Evolutionary conservation across 2,329 filamentous ascomycete species (phyloP).

Genomic region (Byssothecium circinans): DNA sequence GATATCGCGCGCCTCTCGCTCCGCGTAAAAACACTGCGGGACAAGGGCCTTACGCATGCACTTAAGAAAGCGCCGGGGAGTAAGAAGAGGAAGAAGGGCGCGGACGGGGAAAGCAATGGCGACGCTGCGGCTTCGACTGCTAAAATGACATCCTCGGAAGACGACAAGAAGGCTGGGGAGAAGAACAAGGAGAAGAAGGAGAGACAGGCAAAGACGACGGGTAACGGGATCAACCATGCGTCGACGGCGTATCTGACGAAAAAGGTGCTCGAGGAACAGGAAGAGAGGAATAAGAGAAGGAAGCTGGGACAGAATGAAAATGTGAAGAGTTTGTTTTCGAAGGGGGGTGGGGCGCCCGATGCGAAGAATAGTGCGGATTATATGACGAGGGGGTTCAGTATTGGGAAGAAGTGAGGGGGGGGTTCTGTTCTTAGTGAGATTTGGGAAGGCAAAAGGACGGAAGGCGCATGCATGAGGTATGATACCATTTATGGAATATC

Average conservation of each 20-base stretch:
- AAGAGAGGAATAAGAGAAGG: slow-evolving; percentile 75
- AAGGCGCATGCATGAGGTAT: neutral
- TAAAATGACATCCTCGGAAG: slow-evolving; percentile 17
- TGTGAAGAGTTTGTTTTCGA: slow-evolving; percentile 52
- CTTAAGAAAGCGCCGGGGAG: slow-evolving; percentile 74
- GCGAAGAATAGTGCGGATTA: slow-evolving; percentile 51
- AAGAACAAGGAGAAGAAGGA: slow-evolving; percentile 12
- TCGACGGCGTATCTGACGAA: slow-evolving; percentile 83
- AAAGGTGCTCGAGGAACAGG: slow-evolving; percentile 84
- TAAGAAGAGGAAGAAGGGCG: slow-evolving; percentile 76
- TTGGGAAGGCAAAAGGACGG: neutral
- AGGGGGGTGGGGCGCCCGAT: slow-evolving; percentile 37
- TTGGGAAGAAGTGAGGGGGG: slow-evolving; percentile 30
- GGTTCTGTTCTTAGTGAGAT: neutral
- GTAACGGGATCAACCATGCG: slow-evolving; percentile 78
- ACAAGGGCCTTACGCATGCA: slow-evolving; percentile 77
- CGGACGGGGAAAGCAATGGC: slow-evolving; percentile 47
- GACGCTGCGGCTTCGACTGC: slow-evolving; percentile 14
- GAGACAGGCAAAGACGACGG: neutral
- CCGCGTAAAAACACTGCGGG: slow-evolving; percentile 68
- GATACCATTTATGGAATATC: neutral
- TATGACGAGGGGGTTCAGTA: slow-evolving; percentile 53
- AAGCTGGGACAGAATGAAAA: slow-evolving; percentile 63
- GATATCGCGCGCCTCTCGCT: slow-evolving; percentile 70
- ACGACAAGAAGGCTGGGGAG: slow-evolving; percentile 19